Evolutionary conservation across 2,329 filamentous ascomycete genomes (phyloP).

Genomic region (Verticillium isaacii): DNA sequence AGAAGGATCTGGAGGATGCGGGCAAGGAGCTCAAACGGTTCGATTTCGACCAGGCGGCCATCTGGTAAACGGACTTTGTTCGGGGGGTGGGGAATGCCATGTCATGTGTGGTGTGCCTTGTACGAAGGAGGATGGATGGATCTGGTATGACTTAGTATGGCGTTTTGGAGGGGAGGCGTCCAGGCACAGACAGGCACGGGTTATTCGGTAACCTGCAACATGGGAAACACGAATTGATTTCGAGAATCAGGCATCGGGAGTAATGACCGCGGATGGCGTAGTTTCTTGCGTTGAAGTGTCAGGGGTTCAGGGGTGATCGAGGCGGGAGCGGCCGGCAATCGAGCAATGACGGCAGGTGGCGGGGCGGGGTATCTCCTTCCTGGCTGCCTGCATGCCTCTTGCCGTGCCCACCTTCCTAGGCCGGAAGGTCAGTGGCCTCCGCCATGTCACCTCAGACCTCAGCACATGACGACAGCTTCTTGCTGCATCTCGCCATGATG

Average conservation of each 20-base stretch:
- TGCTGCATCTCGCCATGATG: neutral
- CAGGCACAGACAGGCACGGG: neutral
- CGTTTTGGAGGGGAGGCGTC: neutral
- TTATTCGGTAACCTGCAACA: neutral
- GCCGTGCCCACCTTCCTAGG: neutral
- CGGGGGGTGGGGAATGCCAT: too few species aligned
- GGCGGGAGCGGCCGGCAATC: neutral
- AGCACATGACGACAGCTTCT: neutral
- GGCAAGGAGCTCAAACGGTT: constrained; percentile 88
- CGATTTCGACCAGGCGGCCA: constrained; percentile 74
- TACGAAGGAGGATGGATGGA: neutral
- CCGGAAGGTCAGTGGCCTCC: too few species aligned
- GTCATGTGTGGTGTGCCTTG: too few species aligned
- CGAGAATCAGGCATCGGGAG: too few species aligned
- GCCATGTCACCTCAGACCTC: neutral
- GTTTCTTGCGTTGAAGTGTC: too few species aligned
- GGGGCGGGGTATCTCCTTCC: neutral
- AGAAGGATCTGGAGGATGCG: constrained; percentile 96
- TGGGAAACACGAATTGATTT: neutral
- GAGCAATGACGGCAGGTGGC: neutral
- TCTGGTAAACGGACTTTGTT: constrained; percentile 34
- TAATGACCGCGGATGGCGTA: too few species aligned
- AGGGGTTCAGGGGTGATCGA: neutral
- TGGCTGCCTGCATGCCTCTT: neutral
- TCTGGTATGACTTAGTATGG: neutral